Percentiles rank a stretch among this genome's conserved stretches.
Evolutionary conservation across 208 protist genomes (phyloP).

Genomic region (Tritrichomonas musculus): DNA sequence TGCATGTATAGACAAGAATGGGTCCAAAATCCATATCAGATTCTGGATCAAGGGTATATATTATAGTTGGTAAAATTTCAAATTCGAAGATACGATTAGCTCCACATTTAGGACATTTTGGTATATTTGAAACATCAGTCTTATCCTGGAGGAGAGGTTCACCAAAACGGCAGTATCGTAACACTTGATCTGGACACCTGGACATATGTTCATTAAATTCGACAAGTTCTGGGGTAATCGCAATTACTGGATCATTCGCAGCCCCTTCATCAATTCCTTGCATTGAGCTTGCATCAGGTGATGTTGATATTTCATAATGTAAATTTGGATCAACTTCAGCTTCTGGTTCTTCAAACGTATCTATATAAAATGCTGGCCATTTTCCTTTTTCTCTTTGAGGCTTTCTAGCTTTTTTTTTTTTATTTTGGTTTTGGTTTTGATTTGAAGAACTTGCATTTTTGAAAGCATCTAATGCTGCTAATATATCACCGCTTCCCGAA

Average conservation of each 20-base stretch:
- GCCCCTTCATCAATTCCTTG: neutral
- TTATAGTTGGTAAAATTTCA: neutral
- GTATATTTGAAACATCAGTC: neutral
- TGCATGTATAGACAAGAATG: conserved; percentile 24
- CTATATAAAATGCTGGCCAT: neutral
- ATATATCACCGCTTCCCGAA: neutral
- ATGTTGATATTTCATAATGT: neutral
- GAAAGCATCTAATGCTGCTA: neutral
- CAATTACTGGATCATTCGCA: neutral
- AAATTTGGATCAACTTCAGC: neutral
- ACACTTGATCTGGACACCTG: neutral
- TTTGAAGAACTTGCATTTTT: too few species aligned
- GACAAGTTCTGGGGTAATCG: neutral
- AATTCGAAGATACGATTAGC: neutral
- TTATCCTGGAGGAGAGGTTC: neutral
- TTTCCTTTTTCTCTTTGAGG: neutral
- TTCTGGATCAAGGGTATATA: neutral
- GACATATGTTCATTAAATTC: conserved; percentile 4
- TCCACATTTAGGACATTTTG: neutral
- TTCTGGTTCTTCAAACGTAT: conserved; percentile 1
- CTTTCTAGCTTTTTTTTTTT: too few species aligned
- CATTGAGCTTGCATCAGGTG: neutral
- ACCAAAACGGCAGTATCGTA: neutral
- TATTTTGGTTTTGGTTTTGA: neutral
- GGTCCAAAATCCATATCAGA: neutral